Percentiles rank a stretch among this genome's conserved stretches.
These are phyloP conservation scores for Sanguinoderma infundibulare DNA, from an alignment of 1,284 basidiomycete genomes.

Conservation along the genomic window DNA sequence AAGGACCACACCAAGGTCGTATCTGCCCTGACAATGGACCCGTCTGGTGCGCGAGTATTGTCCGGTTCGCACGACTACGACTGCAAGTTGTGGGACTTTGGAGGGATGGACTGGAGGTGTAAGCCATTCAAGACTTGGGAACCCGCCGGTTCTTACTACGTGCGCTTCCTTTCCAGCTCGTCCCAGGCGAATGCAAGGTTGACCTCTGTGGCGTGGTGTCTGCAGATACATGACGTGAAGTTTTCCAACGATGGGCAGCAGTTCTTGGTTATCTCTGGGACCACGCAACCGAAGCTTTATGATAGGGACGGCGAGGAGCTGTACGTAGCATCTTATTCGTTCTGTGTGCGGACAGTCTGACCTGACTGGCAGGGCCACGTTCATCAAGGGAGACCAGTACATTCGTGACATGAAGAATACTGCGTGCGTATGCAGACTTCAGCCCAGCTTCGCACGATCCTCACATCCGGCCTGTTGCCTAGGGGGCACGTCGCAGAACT, in stretches of 20 bases:
- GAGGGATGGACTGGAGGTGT: slow-evolving; percentile 90
- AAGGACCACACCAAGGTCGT: slow-evolving; percentile 97
- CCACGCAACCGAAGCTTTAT: slow-evolving; percentile 87
- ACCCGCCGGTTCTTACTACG: slow-evolving; percentile 91
- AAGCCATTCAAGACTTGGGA: slow-evolving; percentile 97
- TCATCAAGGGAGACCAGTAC: slow-evolving; percentile 95
- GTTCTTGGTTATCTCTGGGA: slow-evolving; percentile 88
- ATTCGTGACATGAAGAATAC: slow-evolving; percentile 99
- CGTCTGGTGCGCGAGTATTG: slow-evolving; percentile 89
- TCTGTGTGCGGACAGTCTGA: slow-evolving; percentile 44
- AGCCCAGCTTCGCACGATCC: not conserved
- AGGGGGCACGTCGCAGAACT: slow-evolving; percentile 96
- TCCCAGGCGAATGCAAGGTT: slow-evolving; percentile 12
- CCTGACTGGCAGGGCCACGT: slow-evolving; percentile 74
- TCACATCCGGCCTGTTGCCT: slow-evolving; percentile 2
- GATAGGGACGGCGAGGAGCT: slow-evolving; percentile 89
- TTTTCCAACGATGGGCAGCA: slow-evolving; percentile 87
- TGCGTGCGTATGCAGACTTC: slow-evolving; percentile 52
- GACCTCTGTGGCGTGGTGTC: slow-evolving; percentile 11
- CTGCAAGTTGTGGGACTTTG: slow-evolving; percentile 99
- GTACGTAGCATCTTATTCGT: slow-evolving; percentile 53
- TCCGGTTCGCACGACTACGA: slow-evolving; percentile 97
- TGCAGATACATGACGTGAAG: slow-evolving; percentile 86
- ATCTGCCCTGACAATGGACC: slow-evolving; percentile 90
- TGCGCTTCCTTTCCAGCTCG: slow-evolving; percentile 44